phyloP scores from a whole-genome alignment of 176 grass and related monocot species.

The Oryza rufipogon region DNA sequence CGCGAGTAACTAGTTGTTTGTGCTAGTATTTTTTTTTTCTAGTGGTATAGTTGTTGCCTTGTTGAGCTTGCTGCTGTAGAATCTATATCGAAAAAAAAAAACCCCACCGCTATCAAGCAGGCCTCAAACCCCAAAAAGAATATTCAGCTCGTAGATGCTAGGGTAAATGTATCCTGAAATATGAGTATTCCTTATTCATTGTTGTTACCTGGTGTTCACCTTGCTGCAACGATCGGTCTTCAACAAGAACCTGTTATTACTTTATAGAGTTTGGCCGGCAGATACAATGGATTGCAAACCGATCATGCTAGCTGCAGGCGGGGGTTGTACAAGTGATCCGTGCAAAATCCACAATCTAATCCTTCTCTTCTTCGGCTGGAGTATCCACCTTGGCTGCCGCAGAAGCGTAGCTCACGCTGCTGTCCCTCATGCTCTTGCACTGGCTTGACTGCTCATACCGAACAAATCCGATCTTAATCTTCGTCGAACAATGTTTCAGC shows the following conservation, averaged over 20 bases:
- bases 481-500: constrained; percentile 63
- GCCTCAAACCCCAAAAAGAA: neutral
- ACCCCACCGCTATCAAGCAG: too few species aligned
- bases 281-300: constrained; percentile 16
- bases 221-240: neutral
- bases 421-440: constrained; percentile 76
- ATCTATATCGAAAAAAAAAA: too few species aligned
- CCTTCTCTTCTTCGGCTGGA: constrained; percentile 29
- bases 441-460: constrained; percentile 94
- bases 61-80: too few species aligned
- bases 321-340: neutral
- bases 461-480: constrained; percentile 82
- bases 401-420: constrained; percentile 88
- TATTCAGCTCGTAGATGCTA: neutral
- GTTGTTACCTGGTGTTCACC: neutral
- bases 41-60: too few species aligned
- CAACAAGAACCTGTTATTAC: constrained; percentile 23
- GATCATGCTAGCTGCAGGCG: neutral
- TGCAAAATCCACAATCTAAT: neutral
- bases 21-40: too few species aligned
- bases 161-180: neutral
- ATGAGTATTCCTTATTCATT: neutral
- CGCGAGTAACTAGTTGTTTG: too few species aligned
- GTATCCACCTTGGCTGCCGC: constrained; percentile 64
- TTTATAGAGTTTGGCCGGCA: constrained; percentile 17